A percentile compares a stretch with the other conserved stretches of the same genome.
Conservation (phyloP, 2,329 filamentous ascomycete species). For the Microsporum canis region DNA sequence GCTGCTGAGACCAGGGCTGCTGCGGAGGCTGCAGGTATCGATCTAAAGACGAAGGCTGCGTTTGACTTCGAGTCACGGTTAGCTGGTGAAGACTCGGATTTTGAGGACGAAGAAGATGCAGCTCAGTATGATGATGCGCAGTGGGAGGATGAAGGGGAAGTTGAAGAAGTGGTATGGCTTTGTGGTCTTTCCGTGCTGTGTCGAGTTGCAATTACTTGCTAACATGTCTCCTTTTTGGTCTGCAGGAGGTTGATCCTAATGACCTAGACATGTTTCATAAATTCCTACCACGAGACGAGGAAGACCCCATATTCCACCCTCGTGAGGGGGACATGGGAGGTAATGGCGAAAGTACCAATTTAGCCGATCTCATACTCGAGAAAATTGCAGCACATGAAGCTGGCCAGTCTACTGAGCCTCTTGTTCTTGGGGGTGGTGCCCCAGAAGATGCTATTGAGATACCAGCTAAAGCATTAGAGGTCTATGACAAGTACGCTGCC, state of each 20-base stretch:
- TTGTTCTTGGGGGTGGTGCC: constrained; percentile 43
- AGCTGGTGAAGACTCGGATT: constrained; percentile 40
- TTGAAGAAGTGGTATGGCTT: constrained; percentile 34
- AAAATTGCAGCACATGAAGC: constrained; percentile 91
- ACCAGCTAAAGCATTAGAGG: constrained; percentile 83
- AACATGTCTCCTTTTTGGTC: background rate
- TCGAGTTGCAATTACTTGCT: background rate
- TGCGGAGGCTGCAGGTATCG: constrained; percentile 24
- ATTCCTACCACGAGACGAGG: constrained; percentile 67
- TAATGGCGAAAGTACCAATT: constrained; percentile 55
- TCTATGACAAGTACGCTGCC: constrained; percentile 66
- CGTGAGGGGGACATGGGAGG: constrained; percentile 31
- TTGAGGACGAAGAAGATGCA: constrained; percentile 30
- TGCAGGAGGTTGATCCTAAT: constrained; percentile 68
- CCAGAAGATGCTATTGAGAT: constrained; percentile 75
- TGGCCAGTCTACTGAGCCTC: constrained; percentile 39
- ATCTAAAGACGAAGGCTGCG: constrained; percentile 38
- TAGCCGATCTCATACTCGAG: constrained; percentile 84
- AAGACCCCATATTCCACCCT: constrained; percentile 60
- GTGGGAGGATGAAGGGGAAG: constrained; percentile 66
- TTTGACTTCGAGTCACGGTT: constrained; percentile 75
- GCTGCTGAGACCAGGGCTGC: constrained; percentile 37
- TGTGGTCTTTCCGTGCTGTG: background rate
- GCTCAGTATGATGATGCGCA: constrained; percentile 49
- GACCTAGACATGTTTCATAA: constrained; percentile 86